These are phyloP conservation scores for Thalia dealbata DNA, from an alignment of 176 grass and related monocot genomes.

Conservation along the genomic window DNA sequence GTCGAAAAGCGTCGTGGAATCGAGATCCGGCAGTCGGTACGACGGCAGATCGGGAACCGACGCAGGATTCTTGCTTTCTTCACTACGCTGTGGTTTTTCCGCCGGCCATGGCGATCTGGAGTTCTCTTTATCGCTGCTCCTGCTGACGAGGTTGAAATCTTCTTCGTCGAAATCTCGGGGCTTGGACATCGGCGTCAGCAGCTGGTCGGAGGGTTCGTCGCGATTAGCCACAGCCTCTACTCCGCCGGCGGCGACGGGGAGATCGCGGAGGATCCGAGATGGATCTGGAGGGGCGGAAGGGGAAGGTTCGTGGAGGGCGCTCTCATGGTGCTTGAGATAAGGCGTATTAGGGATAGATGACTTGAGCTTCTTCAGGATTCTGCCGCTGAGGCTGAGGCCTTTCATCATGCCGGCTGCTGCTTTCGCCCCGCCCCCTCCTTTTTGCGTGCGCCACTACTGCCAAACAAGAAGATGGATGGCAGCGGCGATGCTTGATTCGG, in stretches of 20 bases:
- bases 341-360: neutral
- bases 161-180: neutral
- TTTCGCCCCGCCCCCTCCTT: neutral
- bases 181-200: neutral
- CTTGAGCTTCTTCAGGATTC: neutral
- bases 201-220: neutral
- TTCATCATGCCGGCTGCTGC: neutral
- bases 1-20: conserved; percentile 66
- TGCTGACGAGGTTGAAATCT: neutral
- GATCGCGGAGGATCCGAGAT: neutral
- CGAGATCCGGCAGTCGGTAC: conserved; percentile 57
- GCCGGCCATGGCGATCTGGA: conserved; percentile 18
- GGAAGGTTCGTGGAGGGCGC: neutral
- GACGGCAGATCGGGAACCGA: neutral
- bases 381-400: neutral
- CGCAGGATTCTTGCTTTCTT: neutral
- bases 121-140: conserved; percentile 51
- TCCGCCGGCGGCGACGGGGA: neutral
- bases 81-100: conserved; percentile 18
- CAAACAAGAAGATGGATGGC: neutral
- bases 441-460: neutral
- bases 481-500: neutral
- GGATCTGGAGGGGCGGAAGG: neutral
- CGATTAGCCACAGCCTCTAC: neutral
- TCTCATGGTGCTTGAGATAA: conserved; percentile 4